A percentile compares a stretch with the other conserved stretches of the same genome.
Evolutionary conservation across 2,329 filamentous ascomycete genomes (phyloP).

Genomic region (Fusarium sp.): DNA sequence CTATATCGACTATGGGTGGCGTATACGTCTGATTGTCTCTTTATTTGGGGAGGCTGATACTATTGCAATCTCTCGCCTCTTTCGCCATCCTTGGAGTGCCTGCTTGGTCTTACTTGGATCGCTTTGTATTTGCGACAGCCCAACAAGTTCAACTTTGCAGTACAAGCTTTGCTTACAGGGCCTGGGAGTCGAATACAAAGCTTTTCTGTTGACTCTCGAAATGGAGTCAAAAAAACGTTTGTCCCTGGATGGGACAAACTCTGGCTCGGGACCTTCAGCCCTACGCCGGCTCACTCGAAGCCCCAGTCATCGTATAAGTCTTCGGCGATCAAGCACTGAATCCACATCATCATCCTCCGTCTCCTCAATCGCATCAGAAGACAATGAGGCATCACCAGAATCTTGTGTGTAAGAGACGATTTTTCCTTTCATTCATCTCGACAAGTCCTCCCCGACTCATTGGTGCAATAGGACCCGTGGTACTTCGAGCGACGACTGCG

Average conservation of each 20-base stretch:
- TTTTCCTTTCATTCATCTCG: constrained; percentile 2
- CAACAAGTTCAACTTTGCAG: neutral
- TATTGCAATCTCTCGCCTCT: constrained; percentile 10
- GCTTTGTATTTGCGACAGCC: neutral
- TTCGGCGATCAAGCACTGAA: constrained; percentile 46
- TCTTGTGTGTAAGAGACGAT: constrained; percentile 49
- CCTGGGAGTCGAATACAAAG: neutral
- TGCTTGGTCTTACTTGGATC: neutral
- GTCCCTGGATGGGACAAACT: constrained; percentile 43
- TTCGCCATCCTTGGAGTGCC: constrained; percentile 1
- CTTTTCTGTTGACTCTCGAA: neutral
- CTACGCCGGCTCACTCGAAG: constrained; percentile 47
- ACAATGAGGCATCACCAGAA: constrained; percentile 36
- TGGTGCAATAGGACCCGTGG: constrained; percentile 53
- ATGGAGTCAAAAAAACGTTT: constrained; percentile 48
- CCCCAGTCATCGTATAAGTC: constrained; percentile 46
- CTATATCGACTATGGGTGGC: constrained; percentile 39
- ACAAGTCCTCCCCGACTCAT: constrained; percentile 20
- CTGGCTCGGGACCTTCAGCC: constrained; percentile 44
- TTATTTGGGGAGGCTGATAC: neutral
- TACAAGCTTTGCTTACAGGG: neutral
- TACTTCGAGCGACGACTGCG: constrained; percentile 59
- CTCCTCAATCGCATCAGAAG: constrained; percentile 39
- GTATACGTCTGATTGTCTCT: constrained; percentile 21
- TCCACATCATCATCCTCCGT: constrained; percentile 43